Evolutionary conservation across 768 basidiomycete genomes (phyloP).

Genomic region (Suillus subluteus): DNA sequence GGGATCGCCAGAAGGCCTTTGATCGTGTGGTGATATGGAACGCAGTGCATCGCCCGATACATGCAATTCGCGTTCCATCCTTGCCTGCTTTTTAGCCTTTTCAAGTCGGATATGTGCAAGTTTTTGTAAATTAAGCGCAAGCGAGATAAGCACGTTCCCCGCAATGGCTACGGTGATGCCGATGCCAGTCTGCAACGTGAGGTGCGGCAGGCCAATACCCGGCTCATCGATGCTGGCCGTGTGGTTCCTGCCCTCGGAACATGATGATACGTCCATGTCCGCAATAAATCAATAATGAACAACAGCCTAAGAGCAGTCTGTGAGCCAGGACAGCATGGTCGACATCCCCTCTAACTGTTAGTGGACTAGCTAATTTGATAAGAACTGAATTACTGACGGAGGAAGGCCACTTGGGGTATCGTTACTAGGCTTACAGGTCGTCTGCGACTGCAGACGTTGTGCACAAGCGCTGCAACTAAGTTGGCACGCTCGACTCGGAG

Average conservation of each 20-base stretch:
- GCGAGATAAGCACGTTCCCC: slow-evolving; percentile 87
- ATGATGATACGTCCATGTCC: slow-evolving; percentile 13
- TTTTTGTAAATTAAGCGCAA: slow-evolving; percentile 93
- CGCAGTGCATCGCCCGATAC: not conserved
- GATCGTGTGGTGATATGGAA: not conserved
- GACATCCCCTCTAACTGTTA: not conserved
- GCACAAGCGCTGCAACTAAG: not conserved
- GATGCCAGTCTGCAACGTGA: slow-evolving; percentile 60
- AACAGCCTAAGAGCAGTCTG: not conserved
- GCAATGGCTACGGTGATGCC: slow-evolving; percentile 84
- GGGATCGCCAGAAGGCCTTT: not conserved
- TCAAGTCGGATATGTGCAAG: slow-evolving; percentile 80
- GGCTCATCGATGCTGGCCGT: slow-evolving; percentile 17
- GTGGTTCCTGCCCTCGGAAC: slow-evolving; percentile 14
- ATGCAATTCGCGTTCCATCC: slow-evolving; percentile 18
- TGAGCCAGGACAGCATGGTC: not conserved
- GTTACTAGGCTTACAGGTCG: not conserved
- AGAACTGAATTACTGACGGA: not conserved
- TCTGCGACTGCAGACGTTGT: slow-evolving; percentile 5
- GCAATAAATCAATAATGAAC: not conserved
- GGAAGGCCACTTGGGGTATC: not conserved
- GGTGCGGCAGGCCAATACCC: slow-evolving; percentile 51
- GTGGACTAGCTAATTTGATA: not conserved
- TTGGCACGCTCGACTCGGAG: not conserved
- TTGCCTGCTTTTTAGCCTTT: slow-evolving; percentile 32